Percentiles rank a stretch among this genome's conserved stretches.
These are phyloP conservation scores for Apodospora peruviana DNA, from an alignment of 495 filamentous ascomycete genomes.

Conservation along the genomic window DNA sequence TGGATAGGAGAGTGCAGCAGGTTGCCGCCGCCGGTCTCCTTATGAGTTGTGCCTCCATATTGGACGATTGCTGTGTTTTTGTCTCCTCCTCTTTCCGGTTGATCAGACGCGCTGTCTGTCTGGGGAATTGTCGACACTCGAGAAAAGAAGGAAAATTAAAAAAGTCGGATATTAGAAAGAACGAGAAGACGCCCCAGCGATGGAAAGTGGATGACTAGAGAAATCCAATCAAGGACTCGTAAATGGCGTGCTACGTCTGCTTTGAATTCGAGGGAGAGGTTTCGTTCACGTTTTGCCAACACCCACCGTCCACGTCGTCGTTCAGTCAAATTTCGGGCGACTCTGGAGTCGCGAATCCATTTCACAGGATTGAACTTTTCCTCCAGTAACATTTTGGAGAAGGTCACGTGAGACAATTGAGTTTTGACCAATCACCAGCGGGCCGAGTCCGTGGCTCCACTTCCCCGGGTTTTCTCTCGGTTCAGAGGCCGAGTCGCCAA, in stretches of 20 bases:
- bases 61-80: not conserved
- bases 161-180: not conserved
- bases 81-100: not conserved
- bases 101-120: not conserved
- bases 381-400: not conserved
- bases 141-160: not conserved
- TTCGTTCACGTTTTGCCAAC: not conserved
- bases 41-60: constrained; percentile 14
- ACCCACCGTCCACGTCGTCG: not conserved
- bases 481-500: not conserved
- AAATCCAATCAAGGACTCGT: not conserved
- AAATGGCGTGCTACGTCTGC: not conserved
- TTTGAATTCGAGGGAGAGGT: not conserved
- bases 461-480: not conserved
- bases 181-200: not conserved
- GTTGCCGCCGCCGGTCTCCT: constrained; percentile 10
- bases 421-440: constrained; percentile 4
- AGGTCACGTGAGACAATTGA: constrained; percentile 14
- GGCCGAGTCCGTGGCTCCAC: not conserved
- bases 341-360: not conserved
- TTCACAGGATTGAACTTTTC: not conserved
- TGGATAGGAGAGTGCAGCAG: constrained; percentile 12
- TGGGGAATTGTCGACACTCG: not conserved
- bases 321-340: not conserved
- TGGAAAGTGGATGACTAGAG: not conserved